Percentiles rank a stretch among this genome's conserved stretches.
These are phyloP conservation scores for Gyromitra esculenta DNA, from an alignment of 2,329 filamentous ascomycete genomes.

Conservation along the genomic window DNA sequence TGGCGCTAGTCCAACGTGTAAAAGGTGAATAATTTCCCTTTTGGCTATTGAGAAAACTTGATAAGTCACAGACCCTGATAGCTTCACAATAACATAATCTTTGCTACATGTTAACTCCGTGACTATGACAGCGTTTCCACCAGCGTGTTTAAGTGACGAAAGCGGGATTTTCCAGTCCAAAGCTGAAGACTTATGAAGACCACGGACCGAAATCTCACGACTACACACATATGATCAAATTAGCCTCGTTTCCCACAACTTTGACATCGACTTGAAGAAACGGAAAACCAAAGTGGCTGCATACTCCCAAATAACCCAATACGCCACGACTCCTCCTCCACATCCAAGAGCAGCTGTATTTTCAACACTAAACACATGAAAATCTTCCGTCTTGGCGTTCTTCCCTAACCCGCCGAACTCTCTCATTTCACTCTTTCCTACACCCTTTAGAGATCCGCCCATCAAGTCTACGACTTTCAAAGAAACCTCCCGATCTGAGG, in stretches of 20 bases:
- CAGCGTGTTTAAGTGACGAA: constrained; percentile 15
- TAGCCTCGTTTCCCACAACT: neutral
- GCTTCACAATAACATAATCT: constrained; percentile 15
- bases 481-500: neutral
- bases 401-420: neutral
- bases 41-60: constrained; percentile 29
- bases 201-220: constrained; percentile 13
- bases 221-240: neutral
- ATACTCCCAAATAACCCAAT: constrained; percentile 22
- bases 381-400: neutral
- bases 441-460: neutral
- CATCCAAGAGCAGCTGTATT: constrained; percentile 15
- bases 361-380: neutral
- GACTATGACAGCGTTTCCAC: neutral
- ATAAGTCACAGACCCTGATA: constrained; percentile 5
- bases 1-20: constrained; percentile 10
- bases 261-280: neutral
- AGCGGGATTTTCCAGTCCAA: constrained; percentile 18
- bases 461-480: constrained; percentile 4
- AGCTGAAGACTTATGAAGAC: constrained; percentile 7
- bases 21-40: constrained; percentile 14
- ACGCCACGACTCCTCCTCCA: constrained; percentile 21
- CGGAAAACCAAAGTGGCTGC: neutral
- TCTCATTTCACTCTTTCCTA: neutral
- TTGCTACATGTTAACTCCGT: constrained; percentile 17